These are phyloP conservation scores for Clarireedia hainanense DNA, from an alignment of 2,329 filamentous ascomycete genomes.

Conservation along the genomic window DNA sequence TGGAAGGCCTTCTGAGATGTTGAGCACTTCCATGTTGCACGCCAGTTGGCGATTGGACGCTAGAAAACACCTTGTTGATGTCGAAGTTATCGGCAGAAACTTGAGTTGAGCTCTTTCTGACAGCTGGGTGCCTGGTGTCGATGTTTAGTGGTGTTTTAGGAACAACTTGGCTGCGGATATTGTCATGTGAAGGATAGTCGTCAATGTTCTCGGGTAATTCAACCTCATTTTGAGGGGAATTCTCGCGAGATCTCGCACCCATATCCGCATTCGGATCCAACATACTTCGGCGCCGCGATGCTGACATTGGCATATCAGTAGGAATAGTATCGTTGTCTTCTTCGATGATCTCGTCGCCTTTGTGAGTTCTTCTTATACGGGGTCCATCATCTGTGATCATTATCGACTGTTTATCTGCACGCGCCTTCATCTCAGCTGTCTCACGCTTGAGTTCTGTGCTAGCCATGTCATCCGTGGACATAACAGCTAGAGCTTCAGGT, in stretches of 20 bases:
- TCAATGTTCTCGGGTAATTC: conserved; percentile 28
- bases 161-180: conserved; percentile 17
- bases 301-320: conserved; percentile 22
- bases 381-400: conserved; percentile 67
- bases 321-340: conserved; percentile 50
- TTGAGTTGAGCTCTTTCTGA: conserved; percentile 21
- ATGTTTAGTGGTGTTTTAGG: conserved; percentile 28
- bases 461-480: conserved; percentile 86
- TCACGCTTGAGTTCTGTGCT: conserved; percentile 80
- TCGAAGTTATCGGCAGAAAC: conserved; percentile 50
- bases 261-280: conserved; percentile 30
- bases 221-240: conserved; percentile 29
- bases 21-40: conserved; percentile 34
- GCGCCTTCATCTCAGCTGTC: conserved; percentile 68
- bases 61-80: conserved; percentile 78
- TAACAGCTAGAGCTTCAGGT: conserved; percentile 71
- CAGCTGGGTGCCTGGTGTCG: conserved; percentile 21
- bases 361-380: conserved; percentile 82
- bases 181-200: conserved; percentile 23
- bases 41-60: conserved; percentile 65
- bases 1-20: conserved; percentile 35
- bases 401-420: conserved; percentile 76
- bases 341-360: conserved; percentile 86
- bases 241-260: conserved; percentile 28
- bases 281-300: conserved; percentile 32